These are phyloP conservation scores for Dothideomycetidae sp. DNA, from an alignment of 2,329 filamentous ascomycete species.

Conservation along the genomic window DNA sequence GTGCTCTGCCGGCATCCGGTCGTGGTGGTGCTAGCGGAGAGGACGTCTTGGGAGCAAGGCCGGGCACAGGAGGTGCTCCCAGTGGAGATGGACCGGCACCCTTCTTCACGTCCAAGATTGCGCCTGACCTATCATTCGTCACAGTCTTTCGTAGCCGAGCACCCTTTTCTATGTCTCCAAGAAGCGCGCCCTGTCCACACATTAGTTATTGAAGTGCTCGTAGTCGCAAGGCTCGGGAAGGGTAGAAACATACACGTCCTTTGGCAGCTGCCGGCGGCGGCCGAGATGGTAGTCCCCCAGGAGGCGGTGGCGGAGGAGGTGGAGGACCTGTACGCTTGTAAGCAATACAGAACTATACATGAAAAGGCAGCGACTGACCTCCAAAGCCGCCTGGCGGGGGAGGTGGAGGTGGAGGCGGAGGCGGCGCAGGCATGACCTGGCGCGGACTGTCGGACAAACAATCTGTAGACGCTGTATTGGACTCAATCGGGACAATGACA, in stretches of 20 bases:
- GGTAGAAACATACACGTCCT: conserved; percentile 43
- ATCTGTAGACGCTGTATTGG: too few relatives aligned
- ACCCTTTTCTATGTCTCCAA: conserved; percentile 79
- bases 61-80: conserved; percentile 70
- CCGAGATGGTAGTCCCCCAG: conserved; percentile 38
- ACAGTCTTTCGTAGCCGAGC: conserved; percentile 57
- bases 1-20: conserved; percentile 43
- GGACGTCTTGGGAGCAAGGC: conserved; percentile 40
- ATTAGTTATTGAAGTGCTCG: conserved; percentile 6
- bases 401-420: conserved; percentile 54
- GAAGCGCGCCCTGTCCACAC: conserved; percentile 68
- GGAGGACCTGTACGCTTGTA: conserved; percentile 35
- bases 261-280: conserved; percentile 42
- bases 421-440: conserved; percentile 39
- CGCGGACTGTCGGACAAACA: too few relatives aligned
- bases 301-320: conserved; percentile 49
- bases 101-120: conserved; percentile 44
- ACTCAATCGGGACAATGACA: too few relatives aligned
- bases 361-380: too few relatives aligned
- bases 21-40: conserved; percentile 56
- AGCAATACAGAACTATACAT: too few relatives aligned
- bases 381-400: conserved; percentile 42
- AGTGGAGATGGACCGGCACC: conserved; percentile 49
- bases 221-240: background rate
- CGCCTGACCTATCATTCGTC: conserved; percentile 81